A percentile compares a stretch with the other conserved stretches of the same genome.
These are phyloP conservation scores for Spathaspora boniae DNA, from an alignment of 805 yeast genomes.

Conservation along the genomic window DNA sequence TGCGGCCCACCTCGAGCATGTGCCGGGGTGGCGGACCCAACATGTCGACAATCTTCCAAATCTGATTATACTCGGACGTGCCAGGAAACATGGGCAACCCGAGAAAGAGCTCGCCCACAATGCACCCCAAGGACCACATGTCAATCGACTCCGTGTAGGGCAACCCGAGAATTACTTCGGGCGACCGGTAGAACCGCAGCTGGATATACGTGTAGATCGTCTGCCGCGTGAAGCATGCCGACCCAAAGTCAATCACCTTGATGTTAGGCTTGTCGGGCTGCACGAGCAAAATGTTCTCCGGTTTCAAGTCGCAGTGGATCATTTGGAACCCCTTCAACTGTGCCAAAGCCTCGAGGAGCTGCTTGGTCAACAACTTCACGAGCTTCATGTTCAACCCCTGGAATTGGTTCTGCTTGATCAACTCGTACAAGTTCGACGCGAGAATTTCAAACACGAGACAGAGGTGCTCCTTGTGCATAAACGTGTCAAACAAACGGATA, in stretches of 20 bases:
- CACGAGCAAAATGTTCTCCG: slow-evolving; percentile 84
- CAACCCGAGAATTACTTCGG: slow-evolving; percentile 88
- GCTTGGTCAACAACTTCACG: slow-evolving; percentile 74
- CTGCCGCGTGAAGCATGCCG: slow-evolving; percentile 89
- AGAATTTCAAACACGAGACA: slow-evolving; percentile 90
- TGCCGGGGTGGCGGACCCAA: slow-evolving; percentile 87
- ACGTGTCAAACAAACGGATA: slow-evolving; percentile 77
- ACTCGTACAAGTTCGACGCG: slow-evolving; percentile 84
- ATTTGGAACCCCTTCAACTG: slow-evolving; percentile 78
- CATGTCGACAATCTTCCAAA: slow-evolving; percentile 76
- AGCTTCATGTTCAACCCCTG: slow-evolving; percentile 81
- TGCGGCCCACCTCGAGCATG: slow-evolving; percentile 96
- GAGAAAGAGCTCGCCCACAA: slow-evolving; percentile 82
- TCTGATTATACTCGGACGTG: slow-evolving; percentile 86
- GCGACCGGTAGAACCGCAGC: slow-evolving; percentile 89
- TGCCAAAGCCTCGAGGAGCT: slow-evolving; percentile 74
- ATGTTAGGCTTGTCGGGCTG: slow-evolving; percentile 80
- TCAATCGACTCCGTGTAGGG: slow-evolving; percentile 93
- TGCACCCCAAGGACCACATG: slow-evolving; percentile 97
- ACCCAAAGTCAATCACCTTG: slow-evolving; percentile 93
- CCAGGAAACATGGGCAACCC: slow-evolving; percentile 97
- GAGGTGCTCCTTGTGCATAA: slow-evolving; percentile 87
- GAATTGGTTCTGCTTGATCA: slow-evolving; percentile 89
- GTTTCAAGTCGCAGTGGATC: slow-evolving; percentile 95
- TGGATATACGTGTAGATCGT: slow-evolving; percentile 90